Percentiles rank a stretch among this genome's conserved stretches.
These are phyloP conservation scores for Fusarium veterinarium DNA, from an alignment of 2,329 filamentous ascomycete genomes.

Conservation along the genomic window DNA sequence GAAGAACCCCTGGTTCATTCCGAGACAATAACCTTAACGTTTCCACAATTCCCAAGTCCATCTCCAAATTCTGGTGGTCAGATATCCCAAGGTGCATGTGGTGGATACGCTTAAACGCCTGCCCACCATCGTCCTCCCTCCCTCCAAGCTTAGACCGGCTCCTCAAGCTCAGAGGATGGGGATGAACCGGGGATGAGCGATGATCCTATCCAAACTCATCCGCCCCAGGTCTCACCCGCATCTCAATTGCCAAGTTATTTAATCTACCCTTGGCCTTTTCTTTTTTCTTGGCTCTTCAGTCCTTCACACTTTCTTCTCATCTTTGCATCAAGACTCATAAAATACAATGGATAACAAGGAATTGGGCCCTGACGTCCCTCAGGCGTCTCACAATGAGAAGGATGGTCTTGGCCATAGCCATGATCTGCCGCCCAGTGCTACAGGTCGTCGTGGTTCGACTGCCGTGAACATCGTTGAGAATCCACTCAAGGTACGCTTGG, in stretches of 20 bases:
- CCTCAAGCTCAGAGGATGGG: constrained; percentile 1
- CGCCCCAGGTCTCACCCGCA: constrained; percentile 13
- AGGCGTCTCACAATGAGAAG: constrained; percentile 21
- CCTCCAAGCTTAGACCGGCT: background rate
- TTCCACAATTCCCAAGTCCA: constrained; percentile 7
- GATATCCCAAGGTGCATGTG: background rate
- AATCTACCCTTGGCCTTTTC: background rate
- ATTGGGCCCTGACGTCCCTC: constrained; percentile 9
- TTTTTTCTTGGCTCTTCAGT: constrained; percentile 2
- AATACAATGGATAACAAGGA: constrained; percentile 20
- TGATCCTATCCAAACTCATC: constrained; percentile 20
- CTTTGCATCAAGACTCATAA: background rate
- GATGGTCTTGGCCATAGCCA: background rate
- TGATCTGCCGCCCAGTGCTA: background rate
- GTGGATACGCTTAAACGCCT: constrained; percentile 14
- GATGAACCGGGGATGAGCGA: constrained; percentile 21
- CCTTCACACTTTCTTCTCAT: background rate
- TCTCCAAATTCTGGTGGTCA: constrained; percentile 5
- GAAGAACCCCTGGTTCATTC: constrained; percentile 6
- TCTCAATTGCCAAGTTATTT: constrained; percentile 12
- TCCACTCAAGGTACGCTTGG: constrained; percentile 26
- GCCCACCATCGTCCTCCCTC: background rate
- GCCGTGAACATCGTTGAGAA: constrained; percentile 25
- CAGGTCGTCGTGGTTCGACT: constrained; percentile 16
- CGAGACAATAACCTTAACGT: constrained; percentile 9